Conservation (phyloP, 2,329 filamentous ascomycete genomes). For the Lasiodiplodia citricola region DNA sequence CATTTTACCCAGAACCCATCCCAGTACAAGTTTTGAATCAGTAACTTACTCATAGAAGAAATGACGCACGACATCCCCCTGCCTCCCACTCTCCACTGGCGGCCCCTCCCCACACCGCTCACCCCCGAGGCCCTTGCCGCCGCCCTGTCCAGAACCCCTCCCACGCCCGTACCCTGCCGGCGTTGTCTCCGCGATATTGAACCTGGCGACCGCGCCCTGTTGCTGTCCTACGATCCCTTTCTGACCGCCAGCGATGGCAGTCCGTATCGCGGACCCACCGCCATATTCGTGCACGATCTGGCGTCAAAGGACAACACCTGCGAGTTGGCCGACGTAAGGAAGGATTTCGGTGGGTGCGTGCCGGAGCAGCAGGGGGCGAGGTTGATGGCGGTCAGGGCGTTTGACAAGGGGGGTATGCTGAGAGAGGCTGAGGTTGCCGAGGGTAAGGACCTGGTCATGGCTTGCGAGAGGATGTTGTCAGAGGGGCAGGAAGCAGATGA, state of each 20-base stretch:
- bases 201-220: background rate
- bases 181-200: background rate
- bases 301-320: background rate
- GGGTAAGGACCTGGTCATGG: background rate
- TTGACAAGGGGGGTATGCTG: background rate
- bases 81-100: background rate
- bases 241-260: background rate
- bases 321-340: background rate
- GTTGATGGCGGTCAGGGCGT: background rate
- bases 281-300: background rate
- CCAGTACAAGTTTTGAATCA: too few species aligned
- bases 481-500: background rate
- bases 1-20: background rate
- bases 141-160: background rate
- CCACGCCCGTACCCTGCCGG: background rate
- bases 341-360: background rate
- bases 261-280: background rate
- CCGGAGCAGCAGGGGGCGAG: background rate
- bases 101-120: background rate
- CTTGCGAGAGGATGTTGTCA: background rate
- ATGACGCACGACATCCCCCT: background rate
- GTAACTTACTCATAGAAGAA: background rate
- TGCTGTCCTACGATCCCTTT: slow-evolving; percentile 1
- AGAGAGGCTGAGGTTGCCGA: background rate
- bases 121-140: background rate